Base-by-base conservation (phyloP, 1,284 basidiomycete species). In the Leccinum subrobustum region DNA sequence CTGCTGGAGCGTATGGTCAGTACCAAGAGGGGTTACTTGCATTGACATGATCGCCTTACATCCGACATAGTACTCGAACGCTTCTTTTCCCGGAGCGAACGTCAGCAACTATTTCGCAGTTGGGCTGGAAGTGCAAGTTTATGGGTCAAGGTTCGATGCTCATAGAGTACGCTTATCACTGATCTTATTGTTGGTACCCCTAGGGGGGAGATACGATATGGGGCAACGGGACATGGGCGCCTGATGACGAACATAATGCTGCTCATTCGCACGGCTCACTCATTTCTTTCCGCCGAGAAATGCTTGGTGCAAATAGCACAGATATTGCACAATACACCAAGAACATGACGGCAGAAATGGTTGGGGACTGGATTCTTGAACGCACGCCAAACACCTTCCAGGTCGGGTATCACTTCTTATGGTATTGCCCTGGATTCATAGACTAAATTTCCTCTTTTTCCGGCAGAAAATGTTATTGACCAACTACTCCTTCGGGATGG, bases 111-210 rank as follows among this genome's bases (percentile, higher is more conserved):
- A 14, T 99, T 99, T 81, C 84, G 95, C 39, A 92, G 89, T 67
- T 99, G 96, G 97, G 93, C 94, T 2, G 96, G 96, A 44, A 91
- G 92, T 63, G 94, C 93, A 16, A 94, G 91, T 67, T 87, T 96
- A 87, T 95, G 93, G 93, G 85, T 94, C 64, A 95, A 95, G 84
- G 91, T 86, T 63, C 14, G 60, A 52, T 11, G 14, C 11, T 53
- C 25, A 18, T 39, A 9, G 20, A 9, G 8, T 16, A 25, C 11
- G 6, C 25, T 6, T 2, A 42, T 18, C 20, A 29, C 3, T n/a
- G 2, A 20, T 54, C 58, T 69, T 20, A 67, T 4, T n/a, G 29
- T 11, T 20, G 29, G 54, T 33, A 20, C 51, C 25, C 27, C 9
- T 63, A 95, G 87, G 96, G 96, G 55, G 96, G 96, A 6, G 83